A percentile compares a stretch with the other conserved stretches of the same genome.
Conservation (phyloP, 1,284 basidiomycete species). For the Rhodofomes roseus region DNA sequence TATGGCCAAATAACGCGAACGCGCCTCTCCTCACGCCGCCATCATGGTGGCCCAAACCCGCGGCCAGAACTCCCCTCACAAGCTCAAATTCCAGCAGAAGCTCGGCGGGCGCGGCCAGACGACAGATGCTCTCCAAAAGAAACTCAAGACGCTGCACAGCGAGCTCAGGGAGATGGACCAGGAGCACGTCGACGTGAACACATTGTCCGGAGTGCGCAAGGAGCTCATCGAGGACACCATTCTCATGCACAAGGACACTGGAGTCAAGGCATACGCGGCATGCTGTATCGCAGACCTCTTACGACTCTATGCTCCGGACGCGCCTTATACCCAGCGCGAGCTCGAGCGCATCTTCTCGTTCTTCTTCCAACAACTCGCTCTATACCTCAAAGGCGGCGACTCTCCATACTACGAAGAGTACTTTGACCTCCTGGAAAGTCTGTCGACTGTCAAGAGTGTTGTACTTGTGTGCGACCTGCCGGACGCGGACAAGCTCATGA, state of each 20-base stretch:
- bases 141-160: constrained; percentile 76
- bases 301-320: constrained; percentile 92
- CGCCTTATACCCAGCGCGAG: constrained; percentile 88
- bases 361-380: constrained; percentile 81
- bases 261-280: constrained; percentile 90
- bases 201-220: constrained; percentile 67
- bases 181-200: constrained; percentile 74
- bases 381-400: constrained; percentile 70
- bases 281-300: constrained; percentile 95
- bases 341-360: constrained; percentile 95
- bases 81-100: constrained; percentile 77
- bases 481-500: constrained; percentile 82
- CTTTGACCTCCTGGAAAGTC: constrained; percentile 87
- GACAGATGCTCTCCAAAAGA: constrained; percentile 79
- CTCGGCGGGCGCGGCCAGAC: constrained; percentile 66
- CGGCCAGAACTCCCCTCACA: constrained; percentile 47
- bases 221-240: constrained; percentile 82
- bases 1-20: constrained; percentile 23
- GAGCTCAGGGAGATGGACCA: constrained; percentile 88
- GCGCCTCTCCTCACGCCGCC: constrained; percentile 11
- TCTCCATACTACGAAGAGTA: constrained; percentile 85
- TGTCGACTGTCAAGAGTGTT: constrained; percentile 93
- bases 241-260: constrained; percentile 90
- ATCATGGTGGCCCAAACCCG: constrained; percentile 72
- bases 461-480: constrained; percentile 92